Evolutionary conservation across 2,329 filamentous ascomycete genomes (phyloP).

Genomic region (Nemania serpens): DNA sequence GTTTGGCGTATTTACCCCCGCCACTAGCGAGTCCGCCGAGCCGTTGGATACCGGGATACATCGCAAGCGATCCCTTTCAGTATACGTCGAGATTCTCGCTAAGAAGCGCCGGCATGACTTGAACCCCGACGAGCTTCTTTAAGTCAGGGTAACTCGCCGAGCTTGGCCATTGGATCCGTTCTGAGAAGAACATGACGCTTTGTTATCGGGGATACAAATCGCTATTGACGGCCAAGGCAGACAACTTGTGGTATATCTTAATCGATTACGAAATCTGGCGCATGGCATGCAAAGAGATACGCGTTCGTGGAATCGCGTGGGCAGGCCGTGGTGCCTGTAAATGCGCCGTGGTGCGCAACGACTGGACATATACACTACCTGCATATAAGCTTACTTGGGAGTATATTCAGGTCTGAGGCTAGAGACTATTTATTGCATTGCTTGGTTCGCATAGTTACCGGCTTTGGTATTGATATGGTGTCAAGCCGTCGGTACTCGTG

Average conservation of each 20-base stretch:
- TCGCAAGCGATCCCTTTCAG: conserved; percentile 26
- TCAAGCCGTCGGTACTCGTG: too few relatives aligned
- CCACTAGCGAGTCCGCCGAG: conserved; percentile 30
- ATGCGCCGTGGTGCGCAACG: background rate
- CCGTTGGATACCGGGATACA: conserved; percentile 16
- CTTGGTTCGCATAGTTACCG: background rate
- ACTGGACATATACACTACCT: background rate
- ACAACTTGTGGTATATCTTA: too few relatives aligned
- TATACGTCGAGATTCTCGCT: conserved; percentile 24
- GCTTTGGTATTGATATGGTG: background rate
- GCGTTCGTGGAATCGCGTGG: background rate
- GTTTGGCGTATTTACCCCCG: conserved; percentile 24
- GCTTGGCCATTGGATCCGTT: too few relatives aligned
- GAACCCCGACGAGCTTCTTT: background rate
- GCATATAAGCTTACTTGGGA: background rate
- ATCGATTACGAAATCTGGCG: background rate
- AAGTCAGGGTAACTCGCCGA: too few relatives aligned
- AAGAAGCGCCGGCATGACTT: conserved; percentile 23
- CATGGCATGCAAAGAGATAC: background rate
- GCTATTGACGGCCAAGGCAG: too few relatives aligned
- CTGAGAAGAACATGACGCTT: too few relatives aligned
- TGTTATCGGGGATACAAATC: too few relatives aligned
- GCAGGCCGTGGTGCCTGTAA: background rate
- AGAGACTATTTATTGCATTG: background rate
- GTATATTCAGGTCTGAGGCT: background rate